A percentile compares a stretch with the other conserved stretches of the same genome.
These are phyloP conservation scores for Venturia carpophila DNA, from an alignment of 2,329 filamentous ascomycete genomes.

Conservation along the genomic window DNA sequence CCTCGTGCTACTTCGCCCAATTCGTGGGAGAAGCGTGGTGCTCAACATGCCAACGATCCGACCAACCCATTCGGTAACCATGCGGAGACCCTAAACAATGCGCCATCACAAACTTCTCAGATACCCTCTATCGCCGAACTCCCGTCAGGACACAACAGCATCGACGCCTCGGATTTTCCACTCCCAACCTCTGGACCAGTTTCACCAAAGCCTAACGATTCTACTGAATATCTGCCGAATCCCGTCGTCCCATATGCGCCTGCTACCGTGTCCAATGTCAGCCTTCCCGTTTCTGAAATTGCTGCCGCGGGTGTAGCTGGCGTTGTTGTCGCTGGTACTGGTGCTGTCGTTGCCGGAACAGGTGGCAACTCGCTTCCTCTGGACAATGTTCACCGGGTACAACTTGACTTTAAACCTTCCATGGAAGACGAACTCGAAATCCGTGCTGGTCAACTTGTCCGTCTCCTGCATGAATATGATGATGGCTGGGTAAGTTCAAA, in stretches of 20 bases:
- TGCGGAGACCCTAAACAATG: constrained; percentile 37
- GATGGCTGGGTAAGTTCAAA: constrained; percentile 80
- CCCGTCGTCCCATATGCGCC: constrained; percentile 19
- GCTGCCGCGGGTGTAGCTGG: constrained; percentile 32
- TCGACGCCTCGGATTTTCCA: constrained; percentile 33
- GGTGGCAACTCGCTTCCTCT: constrained; percentile 41
- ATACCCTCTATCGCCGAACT: not conserved
- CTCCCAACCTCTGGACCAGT: constrained; percentile 19
- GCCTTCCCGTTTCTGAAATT: constrained; percentile 27
- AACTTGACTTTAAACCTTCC: constrained; percentile 87
- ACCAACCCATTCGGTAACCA: constrained; percentile 66
- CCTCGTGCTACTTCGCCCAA: constrained; percentile 22
- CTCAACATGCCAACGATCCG: constrained; percentile 38
- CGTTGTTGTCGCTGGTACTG: constrained; percentile 35
- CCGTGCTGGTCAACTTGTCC: constrained; percentile 71
- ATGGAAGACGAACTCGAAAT: constrained; percentile 88
- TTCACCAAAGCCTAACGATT: not conserved
- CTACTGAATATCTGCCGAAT: constrained; percentile 8
- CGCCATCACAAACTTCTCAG: constrained; percentile 26
- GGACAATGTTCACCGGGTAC: constrained; percentile 77
- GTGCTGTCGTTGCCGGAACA: constrained; percentile 42
- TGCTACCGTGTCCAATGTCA: constrained; percentile 21
- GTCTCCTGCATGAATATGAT: constrained; percentile 91
- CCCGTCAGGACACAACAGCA: constrained; percentile 17
- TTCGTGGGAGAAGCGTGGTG: constrained; percentile 34